Evolutionary conservation across 768 basidiomycete genomes (phyloP).

Genomic region (Lentinula sp.): DNA sequence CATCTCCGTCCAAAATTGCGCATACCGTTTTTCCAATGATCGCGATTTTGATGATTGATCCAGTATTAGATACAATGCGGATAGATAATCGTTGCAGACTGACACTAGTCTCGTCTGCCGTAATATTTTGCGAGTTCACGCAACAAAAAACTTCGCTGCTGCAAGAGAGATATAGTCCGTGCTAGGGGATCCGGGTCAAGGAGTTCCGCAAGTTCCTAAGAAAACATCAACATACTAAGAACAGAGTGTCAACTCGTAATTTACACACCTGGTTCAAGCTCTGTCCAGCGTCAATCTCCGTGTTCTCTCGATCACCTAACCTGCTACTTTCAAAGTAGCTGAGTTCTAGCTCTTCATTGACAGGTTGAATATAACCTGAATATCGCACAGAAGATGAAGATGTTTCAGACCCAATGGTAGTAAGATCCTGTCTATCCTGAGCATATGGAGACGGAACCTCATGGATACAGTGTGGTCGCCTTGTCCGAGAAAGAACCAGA

Average conservation of each 20-base stretch:
- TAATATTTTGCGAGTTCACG: conserved; percentile 44
- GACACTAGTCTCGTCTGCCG: neutral
- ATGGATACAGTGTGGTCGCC: conserved; percentile 39
- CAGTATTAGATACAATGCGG: too few relatives aligned
- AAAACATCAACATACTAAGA: neutral
- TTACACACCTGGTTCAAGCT: conserved; percentile 5
- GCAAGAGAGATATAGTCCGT: conserved; percentile 44
- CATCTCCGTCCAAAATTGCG: too few relatives aligned
- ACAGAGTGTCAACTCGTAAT: neutral
- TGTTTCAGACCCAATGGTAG: neutral
- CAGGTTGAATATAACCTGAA: conserved; percentile 46
- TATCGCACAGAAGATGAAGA: conserved; percentile 33
- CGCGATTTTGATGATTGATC: too few relatives aligned
- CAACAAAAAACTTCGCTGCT: conserved; percentile 51
- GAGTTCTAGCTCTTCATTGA: conserved; percentile 48
- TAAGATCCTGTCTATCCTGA: neutral
- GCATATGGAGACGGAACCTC: conserved; percentile 33
- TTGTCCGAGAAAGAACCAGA: conserved; percentile 25
- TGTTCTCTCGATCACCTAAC: too few relatives aligned
- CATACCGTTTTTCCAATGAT: too few relatives aligned
- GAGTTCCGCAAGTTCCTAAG: neutral
- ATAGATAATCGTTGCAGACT: neutral
- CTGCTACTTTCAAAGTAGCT: conserved; percentile 33
- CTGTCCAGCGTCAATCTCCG: neutral
- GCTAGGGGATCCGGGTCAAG: conserved; percentile 19